Conservation (phyloP, 768 basidiomycete genomes). For the Tulasnella sp. region DNA sequence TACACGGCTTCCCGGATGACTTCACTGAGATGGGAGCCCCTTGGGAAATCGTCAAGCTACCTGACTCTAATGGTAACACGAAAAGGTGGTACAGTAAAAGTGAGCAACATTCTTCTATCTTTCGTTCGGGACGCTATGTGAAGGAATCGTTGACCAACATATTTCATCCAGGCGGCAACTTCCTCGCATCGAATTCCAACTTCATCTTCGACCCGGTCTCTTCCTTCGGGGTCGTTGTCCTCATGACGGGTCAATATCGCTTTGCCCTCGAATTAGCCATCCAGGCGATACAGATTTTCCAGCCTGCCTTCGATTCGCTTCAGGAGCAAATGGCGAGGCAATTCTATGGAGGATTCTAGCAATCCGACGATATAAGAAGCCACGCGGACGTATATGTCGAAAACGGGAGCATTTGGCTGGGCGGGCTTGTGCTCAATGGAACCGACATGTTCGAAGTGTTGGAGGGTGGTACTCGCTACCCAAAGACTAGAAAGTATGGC, state of each 20-base stretch:
- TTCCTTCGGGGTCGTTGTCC: conserved; percentile 43
- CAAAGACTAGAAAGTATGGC: conserved; percentile 33
- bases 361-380: background rate
- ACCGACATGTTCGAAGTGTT: conserved; percentile 39
- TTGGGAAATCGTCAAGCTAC: conserved; percentile 39
- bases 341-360: too few relatives aligned
- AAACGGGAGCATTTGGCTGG: conserved; percentile 40
- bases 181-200: conserved; percentile 41
- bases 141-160: background rate
- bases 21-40: conserved; percentile 35
- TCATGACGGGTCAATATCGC: conserved; percentile 38
- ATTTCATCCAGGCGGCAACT: conserved; percentile 39
- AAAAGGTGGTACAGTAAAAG: conserved; percentile 43
- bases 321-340: too few relatives aligned
- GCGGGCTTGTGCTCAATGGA: conserved; percentile 35
- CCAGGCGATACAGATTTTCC: too few relatives aligned
- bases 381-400: conserved; percentile 33
- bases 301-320: too few relatives aligned
- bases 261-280: too few relatives aligned
- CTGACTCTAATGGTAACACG: conserved; percentile 34
- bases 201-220: conserved; percentile 42
- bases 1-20: conserved; percentile 42
- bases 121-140: background rate
- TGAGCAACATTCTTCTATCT: conserved; percentile 29
- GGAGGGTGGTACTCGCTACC: conserved; percentile 32